phyloP scores from a whole-genome alignment of 116 monocot genomes.

The Dioscorea cayenensis region DNA sequence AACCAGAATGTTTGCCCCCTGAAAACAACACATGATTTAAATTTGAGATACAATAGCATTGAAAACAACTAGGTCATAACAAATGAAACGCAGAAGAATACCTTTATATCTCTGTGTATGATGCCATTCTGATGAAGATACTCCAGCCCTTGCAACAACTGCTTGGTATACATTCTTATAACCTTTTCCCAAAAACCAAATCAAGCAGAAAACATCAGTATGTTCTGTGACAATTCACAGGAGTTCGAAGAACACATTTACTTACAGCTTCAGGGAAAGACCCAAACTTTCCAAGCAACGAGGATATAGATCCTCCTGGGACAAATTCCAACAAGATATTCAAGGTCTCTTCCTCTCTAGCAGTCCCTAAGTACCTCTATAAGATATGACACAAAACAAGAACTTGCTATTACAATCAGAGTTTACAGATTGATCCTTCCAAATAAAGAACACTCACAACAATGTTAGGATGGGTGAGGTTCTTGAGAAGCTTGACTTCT shows the following conservation, averaged over 20 bases:
- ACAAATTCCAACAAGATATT: slow-evolving; percentile 97
- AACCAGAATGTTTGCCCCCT: slow-evolving; percentile 98
- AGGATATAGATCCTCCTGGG: slow-evolving; percentile 93
- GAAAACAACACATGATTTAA: not conserved
- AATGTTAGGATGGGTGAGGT: slow-evolving; percentile 88
- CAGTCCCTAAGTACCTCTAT: slow-evolving; percentile 95
- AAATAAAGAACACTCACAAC: slow-evolving; percentile 61
- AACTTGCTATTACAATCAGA: not conserved
- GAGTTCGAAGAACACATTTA: not conserved
- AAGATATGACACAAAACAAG: not conserved
- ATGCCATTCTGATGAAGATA: slow-evolving; percentile 95
- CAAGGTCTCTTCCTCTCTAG: slow-evolving; percentile 78
- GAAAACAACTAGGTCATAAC: not conserved
- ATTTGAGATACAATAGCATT: not conserved
- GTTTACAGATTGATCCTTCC: not conserved
- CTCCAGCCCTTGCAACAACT: slow-evolving; percentile 83
- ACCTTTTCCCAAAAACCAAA: slow-evolving; percentile 39
- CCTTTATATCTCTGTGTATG: slow-evolving; percentile 98
- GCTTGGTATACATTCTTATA: slow-evolving; percentile 91
- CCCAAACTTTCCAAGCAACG: slow-evolving; percentile 89
- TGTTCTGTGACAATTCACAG: not conserved
- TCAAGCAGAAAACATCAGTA: not conserved
- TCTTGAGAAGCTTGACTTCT: slow-evolving; percentile 96
- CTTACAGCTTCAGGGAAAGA: slow-evolving; percentile 98
- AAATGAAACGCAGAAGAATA: slow-evolving; percentile 1